Evolutionary conservation across 2,329 filamentous ascomycete genomes (phyloP), one percentile per base, ranked within the genome.

Genomic region (Cadophora malorum): DNA sequence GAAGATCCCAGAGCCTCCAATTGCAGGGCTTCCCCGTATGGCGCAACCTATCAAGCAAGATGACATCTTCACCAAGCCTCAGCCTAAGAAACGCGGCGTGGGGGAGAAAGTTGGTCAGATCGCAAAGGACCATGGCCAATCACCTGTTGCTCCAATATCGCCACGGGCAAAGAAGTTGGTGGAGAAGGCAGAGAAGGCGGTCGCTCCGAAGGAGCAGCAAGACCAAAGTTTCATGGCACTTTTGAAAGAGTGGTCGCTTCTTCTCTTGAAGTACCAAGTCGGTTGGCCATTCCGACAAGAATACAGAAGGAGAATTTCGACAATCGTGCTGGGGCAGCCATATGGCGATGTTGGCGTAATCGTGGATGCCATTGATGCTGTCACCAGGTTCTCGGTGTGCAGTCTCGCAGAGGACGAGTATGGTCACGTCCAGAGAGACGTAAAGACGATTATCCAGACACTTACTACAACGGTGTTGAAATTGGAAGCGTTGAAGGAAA

Each of bases 361-460:
- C 72, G 80, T 91, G 62, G 89, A 95, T 76, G 91, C 92, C 1
- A 84, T 90, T n/a, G 88, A 89, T 68, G 86, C 90, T 0, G 81
- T 96, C 49, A 88, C 87, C 14, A 84, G 86, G 61, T 83, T 98
- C 33, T 86, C 92, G 0, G 85, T 93, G 4, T 86, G 86, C 70
- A 95, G 91, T 78, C 80, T 97, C 64, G 82, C 83, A 3, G 94
- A 98, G 79, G 95, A 98, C 77, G 85, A 86, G 58, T 96, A 89
- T 76, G 95, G 95, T 16, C 91, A 92, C 73, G 95, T 96, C n/a
- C 91, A 96, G 72, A 85, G 89, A 53, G 92, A 96, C 71, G 88
- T 98, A 1, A 88, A 91, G 0, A 81, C 81, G 60, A 90, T 97
- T 66, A 87, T 97, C 62, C 87, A 90, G 58, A 87, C 88, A 1